phyloP scores from a whole-genome alignment of 441 rosid species.

The Populus hybrid region DNA sequence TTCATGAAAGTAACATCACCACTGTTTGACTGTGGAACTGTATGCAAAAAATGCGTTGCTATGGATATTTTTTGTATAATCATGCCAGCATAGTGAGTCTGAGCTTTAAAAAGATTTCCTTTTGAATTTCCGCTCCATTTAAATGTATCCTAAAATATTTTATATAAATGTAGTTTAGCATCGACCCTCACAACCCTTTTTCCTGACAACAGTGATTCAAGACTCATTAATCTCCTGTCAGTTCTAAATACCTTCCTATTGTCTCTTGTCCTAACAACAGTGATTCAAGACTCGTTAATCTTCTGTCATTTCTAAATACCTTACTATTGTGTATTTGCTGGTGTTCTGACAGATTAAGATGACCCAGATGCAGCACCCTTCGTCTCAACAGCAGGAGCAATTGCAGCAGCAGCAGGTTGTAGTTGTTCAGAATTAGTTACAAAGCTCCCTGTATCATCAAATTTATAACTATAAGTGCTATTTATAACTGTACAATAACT shows the following conservation, averaged over 20 bases:
- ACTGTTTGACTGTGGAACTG: not conserved
- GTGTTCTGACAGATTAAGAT: conserved; percentile 47
- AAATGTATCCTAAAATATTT: not conserved
- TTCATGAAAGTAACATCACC: not conserved
- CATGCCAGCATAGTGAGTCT: not conserved
- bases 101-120: not conserved
- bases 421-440: conserved; percentile 2
- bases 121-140: not conserved
- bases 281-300: conserved; percentile 1
- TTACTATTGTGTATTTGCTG: conserved; percentile 9
- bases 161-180: not conserved
- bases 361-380: conserved; percentile 55
- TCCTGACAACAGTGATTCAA: no score
- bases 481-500: conserved; percentile 6
- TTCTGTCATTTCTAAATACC: conserved; percentile 10
- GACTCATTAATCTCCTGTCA: not conserved
- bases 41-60: not conserved
- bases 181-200: not conserved
- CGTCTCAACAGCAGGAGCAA: conserved; percentile 56
- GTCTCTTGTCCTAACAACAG: not conserved
- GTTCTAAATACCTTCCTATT: not conserved
- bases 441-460: conserved; percentile 14
- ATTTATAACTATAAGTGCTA: conserved; percentile 1
- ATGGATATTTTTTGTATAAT: not conserved
- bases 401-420: conserved; percentile 46